Percentiles rank a stretch among this genome's conserved stretches.
phyloP scores from a whole-genome alignment of 2,329 filamentous ascomycete species.

The Helicocarpus griseus region DNA sequence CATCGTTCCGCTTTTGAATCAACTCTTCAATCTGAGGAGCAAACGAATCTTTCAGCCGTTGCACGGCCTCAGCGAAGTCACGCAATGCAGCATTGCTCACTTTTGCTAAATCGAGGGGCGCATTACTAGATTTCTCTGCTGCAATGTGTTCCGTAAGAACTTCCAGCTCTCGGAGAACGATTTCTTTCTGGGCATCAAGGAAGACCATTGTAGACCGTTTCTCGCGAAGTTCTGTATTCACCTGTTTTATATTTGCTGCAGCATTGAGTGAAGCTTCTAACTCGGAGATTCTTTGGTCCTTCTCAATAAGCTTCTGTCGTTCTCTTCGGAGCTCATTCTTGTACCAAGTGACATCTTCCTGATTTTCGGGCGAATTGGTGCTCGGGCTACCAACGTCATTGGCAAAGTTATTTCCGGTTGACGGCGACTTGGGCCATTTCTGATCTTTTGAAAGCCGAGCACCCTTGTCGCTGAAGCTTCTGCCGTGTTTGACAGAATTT shows the following conservation, averaged over 20 bases:
- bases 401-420: constrained; percentile 38
- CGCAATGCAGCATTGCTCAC: constrained; percentile 53
- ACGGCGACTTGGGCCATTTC: constrained; percentile 62
- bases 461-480: constrained; percentile 67
- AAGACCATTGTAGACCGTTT: constrained; percentile 94
- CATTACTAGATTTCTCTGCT: constrained; percentile 70
- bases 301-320: constrained; percentile 75
- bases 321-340: constrained; percentile 68
- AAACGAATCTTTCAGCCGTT: constrained; percentile 71
- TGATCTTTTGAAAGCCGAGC: constrained; percentile 50
- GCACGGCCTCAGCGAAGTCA: constrained; percentile 53
- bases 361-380: constrained; percentile 46
- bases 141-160: constrained; percentile 82
- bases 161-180: constrained; percentile 86
- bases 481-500: constrained; percentile 85
- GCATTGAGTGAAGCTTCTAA: constrained; percentile 53
- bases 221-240: constrained; percentile 80
- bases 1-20: constrained; percentile 73
- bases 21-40: constrained; percentile 69
- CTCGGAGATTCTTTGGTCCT: constrained; percentile 76
- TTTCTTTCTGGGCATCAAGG: constrained; percentile 86
- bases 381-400: constrained; percentile 65
- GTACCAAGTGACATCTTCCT: constrained; percentile 56
- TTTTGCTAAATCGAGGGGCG: constrained; percentile 68
- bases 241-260: constrained; percentile 56